phyloP scores from a whole-genome alignment of 306 rosid genomes.

The Parietaria judaica region DNA sequence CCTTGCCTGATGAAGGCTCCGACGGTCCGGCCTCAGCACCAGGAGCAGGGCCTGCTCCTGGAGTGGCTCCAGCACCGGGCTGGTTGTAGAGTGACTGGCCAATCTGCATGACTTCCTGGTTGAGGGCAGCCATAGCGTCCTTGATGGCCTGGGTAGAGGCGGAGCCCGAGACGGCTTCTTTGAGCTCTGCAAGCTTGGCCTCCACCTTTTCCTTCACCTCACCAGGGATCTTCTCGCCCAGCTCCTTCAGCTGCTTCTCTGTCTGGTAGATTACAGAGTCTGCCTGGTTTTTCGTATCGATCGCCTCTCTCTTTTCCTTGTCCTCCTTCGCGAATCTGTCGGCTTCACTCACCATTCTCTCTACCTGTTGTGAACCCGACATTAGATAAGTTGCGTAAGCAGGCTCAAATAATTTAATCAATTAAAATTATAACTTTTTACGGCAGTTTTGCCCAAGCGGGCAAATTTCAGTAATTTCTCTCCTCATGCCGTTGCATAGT shows the following conservation, averaged over 20 bases:
- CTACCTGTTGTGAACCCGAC: constrained; percentile 42
- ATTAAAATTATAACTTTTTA: too few relatives aligned
- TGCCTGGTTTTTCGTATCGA: constrained; percentile 87
- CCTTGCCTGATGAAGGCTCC: constrained; percentile 47
- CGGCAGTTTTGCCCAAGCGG: too few relatives aligned
- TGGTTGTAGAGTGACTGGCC: constrained; percentile 89
- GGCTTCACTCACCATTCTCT: constrained; percentile 72
- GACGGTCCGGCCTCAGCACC: constrained; percentile 63
- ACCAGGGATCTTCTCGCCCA: constrained; percentile 88
- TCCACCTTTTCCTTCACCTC: constrained; percentile 91
- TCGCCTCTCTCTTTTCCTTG: constrained; percentile 89
- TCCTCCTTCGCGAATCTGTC: constrained; percentile 77
- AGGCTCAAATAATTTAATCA: too few relatives aligned
- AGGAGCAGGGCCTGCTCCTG: constrained; percentile 34
- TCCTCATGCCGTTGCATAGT: too few relatives aligned
- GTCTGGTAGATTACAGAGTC: constrained; percentile 92
- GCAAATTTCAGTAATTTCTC: too few relatives aligned
- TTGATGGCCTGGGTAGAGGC: constrained; percentile 69
- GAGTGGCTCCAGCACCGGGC: constrained; percentile 48
- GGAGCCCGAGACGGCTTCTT: constrained; percentile 58
- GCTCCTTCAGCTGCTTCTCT: constrained; percentile 86
- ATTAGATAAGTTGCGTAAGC: too few relatives aligned
- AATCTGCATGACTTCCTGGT: constrained; percentile 94
- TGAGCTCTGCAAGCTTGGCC: constrained; percentile 71
- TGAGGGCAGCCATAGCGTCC: constrained; percentile 85